Conservation (phyloP, 2,329 filamentous ascomycete genomes). For the Bretziella fagacearum region DNA sequence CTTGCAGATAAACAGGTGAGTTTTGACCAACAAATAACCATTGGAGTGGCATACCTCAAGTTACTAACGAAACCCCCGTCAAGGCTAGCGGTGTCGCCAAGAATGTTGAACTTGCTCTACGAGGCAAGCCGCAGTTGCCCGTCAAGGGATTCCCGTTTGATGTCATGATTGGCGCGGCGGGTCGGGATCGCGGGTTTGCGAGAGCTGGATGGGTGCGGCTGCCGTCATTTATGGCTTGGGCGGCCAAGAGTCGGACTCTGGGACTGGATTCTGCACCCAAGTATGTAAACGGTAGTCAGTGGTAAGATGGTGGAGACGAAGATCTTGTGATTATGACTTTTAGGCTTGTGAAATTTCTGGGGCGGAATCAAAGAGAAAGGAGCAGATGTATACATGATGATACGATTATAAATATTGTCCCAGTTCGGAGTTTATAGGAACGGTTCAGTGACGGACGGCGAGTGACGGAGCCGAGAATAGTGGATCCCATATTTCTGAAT, state of each 20-base stretch:
- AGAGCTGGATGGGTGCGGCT: conserved; percentile 30
- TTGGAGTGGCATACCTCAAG: not conserved
- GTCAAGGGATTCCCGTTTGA: conserved; percentile 34
- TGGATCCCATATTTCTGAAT: too few relatives aligned
- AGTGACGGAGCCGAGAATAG: too few relatives aligned
- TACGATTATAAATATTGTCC: too few relatives aligned
- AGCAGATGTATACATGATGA: too few relatives aligned
- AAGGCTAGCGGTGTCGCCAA: conserved; percentile 34
- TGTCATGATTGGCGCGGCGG: conserved; percentile 31
- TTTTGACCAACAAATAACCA: not conserved
- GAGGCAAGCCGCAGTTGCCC: conserved; percentile 26
- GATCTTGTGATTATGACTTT: too few relatives aligned
- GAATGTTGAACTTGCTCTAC: conserved; percentile 34
- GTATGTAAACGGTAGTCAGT: conserved; percentile 33
- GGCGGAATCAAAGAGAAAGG: too few relatives aligned
- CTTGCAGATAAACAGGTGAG: conserved; percentile 39
- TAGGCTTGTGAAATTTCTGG: too few relatives aligned
- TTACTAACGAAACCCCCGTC: not conserved
- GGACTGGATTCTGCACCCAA: conserved; percentile 28
- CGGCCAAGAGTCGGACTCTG: conserved; percentile 35
- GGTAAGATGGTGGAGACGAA: conserved; percentile 20
- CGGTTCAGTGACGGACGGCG: too few relatives aligned
- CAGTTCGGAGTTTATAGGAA: too few relatives aligned
- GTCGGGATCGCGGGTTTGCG: conserved; percentile 33
- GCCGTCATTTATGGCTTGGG: conserved; percentile 34